Percentiles rank a stretch among this genome's conserved stretches.
phyloP scores from a whole-genome alignment of 768 basidiomycete species.

The Coprinopsis cinerea region DNA sequence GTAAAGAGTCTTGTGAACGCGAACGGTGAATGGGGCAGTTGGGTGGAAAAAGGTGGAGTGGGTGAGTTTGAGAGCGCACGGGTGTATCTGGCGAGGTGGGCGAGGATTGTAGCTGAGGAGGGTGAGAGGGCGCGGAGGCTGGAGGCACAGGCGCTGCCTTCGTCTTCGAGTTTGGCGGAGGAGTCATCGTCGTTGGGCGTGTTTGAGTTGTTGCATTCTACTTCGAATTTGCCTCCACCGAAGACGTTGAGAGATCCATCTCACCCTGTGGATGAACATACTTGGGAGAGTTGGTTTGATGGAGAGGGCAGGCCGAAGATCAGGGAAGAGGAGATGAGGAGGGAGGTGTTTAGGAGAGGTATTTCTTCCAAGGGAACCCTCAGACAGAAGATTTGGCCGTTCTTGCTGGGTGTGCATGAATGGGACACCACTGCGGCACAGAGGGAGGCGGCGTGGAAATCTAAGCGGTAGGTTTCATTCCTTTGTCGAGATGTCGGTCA shows the following conservation, averaged over 20 bases:
- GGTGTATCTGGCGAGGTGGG: slow-evolving; percentile 96
- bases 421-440: slow-evolving; percentile 71
- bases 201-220: slow-evolving; percentile 80
- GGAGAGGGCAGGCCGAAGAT: slow-evolving; percentile 62
- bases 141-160: slow-evolving; percentile 68
- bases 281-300: slow-evolving; percentile 80
- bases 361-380: slow-evolving; percentile 46
- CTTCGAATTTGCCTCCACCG: slow-evolving; percentile 75
- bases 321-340: slow-evolving; percentile 60
- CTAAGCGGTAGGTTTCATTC: slow-evolving; percentile 46
- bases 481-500: background rate
- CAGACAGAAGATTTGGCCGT: slow-evolving; percentile 84
- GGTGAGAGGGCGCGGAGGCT: slow-evolving; percentile 83
- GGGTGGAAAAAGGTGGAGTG: slow-evolving; percentile 89
- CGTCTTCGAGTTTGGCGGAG: slow-evolving; percentile 41
- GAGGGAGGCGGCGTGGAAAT: slow-evolving; percentile 54
- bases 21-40: slow-evolving; percentile 89
- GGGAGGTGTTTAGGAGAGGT: slow-evolving; percentile 76
- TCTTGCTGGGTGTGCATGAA: slow-evolving; percentile 74
- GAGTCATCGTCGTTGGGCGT: slow-evolving; percentile 76
- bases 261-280: slow-evolving; percentile 67
- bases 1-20: slow-evolving; percentile 86
- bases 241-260: slow-evolving; percentile 75
- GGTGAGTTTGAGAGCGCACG: slow-evolving; percentile 96
- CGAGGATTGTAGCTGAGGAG: slow-evolving; percentile 94